Evolutionary conservation across 768 basidiomycete genomes (phyloP).

Genomic region (Boletus pseudo-olivaceus): DNA sequence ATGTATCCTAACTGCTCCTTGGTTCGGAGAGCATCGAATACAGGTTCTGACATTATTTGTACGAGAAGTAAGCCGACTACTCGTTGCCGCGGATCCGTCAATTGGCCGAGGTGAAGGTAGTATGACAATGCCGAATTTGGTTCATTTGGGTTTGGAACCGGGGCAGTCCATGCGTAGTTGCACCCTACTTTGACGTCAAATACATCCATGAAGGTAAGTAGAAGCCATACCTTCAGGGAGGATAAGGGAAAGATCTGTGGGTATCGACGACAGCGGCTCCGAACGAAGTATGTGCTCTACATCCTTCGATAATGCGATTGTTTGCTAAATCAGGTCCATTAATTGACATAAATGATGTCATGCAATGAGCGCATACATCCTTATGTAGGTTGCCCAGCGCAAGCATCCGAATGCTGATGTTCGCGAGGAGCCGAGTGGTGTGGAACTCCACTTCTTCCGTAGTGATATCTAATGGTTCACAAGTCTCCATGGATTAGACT

Average conservation of each 20-base stretch:
- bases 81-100: conserved; percentile 59
- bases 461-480: conserved; percentile 53
- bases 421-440: conserved; percentile 52
- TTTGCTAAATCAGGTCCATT: conserved; percentile 52
- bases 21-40: conserved; percentile 87
- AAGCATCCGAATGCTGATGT: conserved; percentile 67
- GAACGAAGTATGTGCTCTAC: conserved; percentile 63
- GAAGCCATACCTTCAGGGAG: conserved; percentile 60
- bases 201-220: neutral
- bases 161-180: conserved; percentile 61
- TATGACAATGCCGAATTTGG: conserved; percentile 86
- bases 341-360: neutral
- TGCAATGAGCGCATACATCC: conserved; percentile 50
- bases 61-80: conserved; percentile 68
- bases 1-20: conserved; percentile 96
- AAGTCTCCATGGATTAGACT: neutral
- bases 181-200: conserved; percentile 46
- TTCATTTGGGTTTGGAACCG: conserved; percentile 80
- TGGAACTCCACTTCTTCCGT: conserved; percentile 67
- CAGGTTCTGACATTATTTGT: conserved; percentile 87
- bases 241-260: conserved; percentile 51
- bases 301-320: conserved; percentile 65
- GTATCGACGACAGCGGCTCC: conserved; percentile 38
- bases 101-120: conserved; percentile 74
- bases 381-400: conserved; percentile 82